Evolutionary conservation across 371 early-diverging fungal genomes (phyloP), one percentile per base, ranked within the genome.

Genomic region (Rhizopus stolonifer): DNA sequence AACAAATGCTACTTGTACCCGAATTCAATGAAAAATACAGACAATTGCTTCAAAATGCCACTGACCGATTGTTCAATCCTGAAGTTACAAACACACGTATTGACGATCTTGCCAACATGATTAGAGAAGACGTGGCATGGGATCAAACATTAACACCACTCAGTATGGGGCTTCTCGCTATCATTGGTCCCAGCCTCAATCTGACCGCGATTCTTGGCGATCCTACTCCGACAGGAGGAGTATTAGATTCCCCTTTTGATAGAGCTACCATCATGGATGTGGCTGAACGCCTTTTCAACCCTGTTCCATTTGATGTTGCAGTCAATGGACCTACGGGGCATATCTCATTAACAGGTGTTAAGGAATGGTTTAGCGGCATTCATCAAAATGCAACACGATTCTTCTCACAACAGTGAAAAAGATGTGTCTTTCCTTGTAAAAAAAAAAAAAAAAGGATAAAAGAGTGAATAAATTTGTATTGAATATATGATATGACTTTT

Each of bases 81-180:
- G 44, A 49, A 0, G 34, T 53, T n/a, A 26, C 58, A 2, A 39
- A 54, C 15, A 34, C 46, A 13, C 54, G 49, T 11, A 54, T 58
- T 33, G 55, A 64, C 18, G 51, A 42, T 8, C 17, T 58, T 1
- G 55, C 46, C 1, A 60, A 46, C 3, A 26, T 67, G 15, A 57
- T 64, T 18, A 36, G 46, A 23, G 58, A 64, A n/a, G 70, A 65
- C 19, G 61, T 61, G 0, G 39, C 45, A 9, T 66, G 67, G 62
- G 64, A 64, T 49, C 61, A 51, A 18, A 44, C 24, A 1, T n/a
- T 65, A 14, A 15, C 45, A 7, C 49, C 49, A 11, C 34, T 54
- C 1, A 50, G 51, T 15, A 31, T 38, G 2, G 33, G 34, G 7
- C 17, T 36, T 1, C 29, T 49, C n/a, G 18, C 21, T 4, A 4